Evolutionary conservation across 306 rosid genomes (phyloP), one percentile per base, ranked within the genome.

Genomic region (Crotalaria pallida): DNA sequence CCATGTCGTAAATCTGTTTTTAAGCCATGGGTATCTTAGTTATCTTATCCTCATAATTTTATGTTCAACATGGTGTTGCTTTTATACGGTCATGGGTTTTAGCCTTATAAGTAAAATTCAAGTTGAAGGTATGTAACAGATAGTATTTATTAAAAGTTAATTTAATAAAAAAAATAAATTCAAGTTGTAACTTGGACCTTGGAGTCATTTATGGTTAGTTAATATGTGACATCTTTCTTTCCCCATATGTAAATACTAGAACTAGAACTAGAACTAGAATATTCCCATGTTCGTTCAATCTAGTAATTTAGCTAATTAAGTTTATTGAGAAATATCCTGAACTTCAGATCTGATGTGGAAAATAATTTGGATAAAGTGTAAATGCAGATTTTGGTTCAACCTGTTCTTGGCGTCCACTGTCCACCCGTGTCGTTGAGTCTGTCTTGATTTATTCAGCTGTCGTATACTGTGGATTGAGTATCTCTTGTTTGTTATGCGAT

Each of bases 371-470:
- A 40, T 53, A 36, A 22, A 19, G 27, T 19, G 5, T 51, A 15
- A 52, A 68, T 52, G 63, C 38, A 8, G 63, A 68, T 36, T 43
- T 43, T 23, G 29, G 65, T 70, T 70, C 63, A 69, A 69, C 45
- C 19, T 57, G 21, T 11, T 26, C 12, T 10, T 56, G 63, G 21
- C 29, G 16, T 12, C 61, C 10, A 57, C 41, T 57, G 16, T 12
- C 61, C 10, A 57, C 43, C 63, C 15, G 41, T 29, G 21, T 18
- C 9, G 3, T 31, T 9, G 23, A 58, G 16, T 58, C 27, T 33
- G 45, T 33, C 33, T 33, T 31, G 64, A 58, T 58, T 29, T 29
- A 29, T 58, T 29, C 19, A 26, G 21, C 22, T 29, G 21, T 58
- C n/a, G 3, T 26, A 58, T 29, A 27, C 11, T 0, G 10, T 58